These are phyloP conservation scores for Dryadomyces quercivorus DNA, from an alignment of 2,329 filamentous ascomycete species.

Conservation along the genomic window DNA sequence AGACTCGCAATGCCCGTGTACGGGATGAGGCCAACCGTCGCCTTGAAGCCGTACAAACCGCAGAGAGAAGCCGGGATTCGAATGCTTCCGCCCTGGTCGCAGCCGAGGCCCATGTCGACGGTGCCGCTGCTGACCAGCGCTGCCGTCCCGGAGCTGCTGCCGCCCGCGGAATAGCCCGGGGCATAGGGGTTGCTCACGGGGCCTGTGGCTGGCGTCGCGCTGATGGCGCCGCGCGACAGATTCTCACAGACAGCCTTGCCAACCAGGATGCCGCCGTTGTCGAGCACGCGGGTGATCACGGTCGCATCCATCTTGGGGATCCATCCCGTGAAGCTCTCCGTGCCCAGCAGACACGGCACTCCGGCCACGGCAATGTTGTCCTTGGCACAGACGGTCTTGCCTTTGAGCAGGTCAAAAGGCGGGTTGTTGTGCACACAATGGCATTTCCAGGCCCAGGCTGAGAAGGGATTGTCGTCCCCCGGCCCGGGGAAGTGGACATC, in stretches of 20 bases:
- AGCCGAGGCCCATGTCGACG: constrained; percentile 21
- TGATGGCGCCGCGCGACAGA: constrained; percentile 28
- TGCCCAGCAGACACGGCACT: constrained; percentile 31
- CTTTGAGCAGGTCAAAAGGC: constrained; percentile 20
- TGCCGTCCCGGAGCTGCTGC: constrained; percentile 30
- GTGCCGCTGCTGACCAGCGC: constrained; percentile 26
- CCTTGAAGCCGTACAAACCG: constrained; percentile 21
- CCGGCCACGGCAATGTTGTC: constrained; percentile 34
- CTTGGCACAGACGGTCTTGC: constrained; percentile 31
- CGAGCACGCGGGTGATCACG: constrained; percentile 28
- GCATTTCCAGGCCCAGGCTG: constrained; percentile 31
- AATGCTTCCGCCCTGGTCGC: constrained; percentile 23
- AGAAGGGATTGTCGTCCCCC: constrained; percentile 21
- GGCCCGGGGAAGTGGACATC: constrained; percentile 20
- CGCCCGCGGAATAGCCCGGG: constrained; percentile 31
- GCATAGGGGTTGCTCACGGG: constrained; percentile 34
- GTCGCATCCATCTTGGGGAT: constrained; percentile 29
- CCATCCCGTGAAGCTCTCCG: constrained; percentile 24
- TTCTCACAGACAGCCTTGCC: constrained; percentile 36
- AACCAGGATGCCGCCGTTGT: constrained; percentile 26
- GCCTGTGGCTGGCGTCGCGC: constrained; percentile 30
- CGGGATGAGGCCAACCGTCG: constrained; percentile 20
- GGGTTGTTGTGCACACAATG: constrained; percentile 19
- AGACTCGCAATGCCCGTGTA: constrained; percentile 21
- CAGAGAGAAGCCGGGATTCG: constrained; percentile 19